Evolutionary conservation across 2,329 filamentous ascomycete genomes (phyloP), one percentile per base, ranked within the genome.

Genomic region (Rutstroemia sp.): DNA sequence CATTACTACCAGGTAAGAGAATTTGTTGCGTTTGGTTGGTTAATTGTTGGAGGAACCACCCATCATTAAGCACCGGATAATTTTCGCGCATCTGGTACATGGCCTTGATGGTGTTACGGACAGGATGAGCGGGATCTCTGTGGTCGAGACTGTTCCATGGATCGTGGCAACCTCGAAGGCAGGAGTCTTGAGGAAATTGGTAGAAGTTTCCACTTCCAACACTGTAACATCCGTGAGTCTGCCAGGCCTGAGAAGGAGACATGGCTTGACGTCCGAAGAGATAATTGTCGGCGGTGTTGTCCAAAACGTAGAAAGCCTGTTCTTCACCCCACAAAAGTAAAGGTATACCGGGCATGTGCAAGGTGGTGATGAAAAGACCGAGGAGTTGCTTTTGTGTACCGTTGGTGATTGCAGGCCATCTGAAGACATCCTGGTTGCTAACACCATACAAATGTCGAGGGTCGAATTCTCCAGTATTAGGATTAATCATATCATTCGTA

Each of bases 341-440:
- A 2, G 83, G 80, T 30, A 84, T 81, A 16, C 82, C 82, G 1
- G 82, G 82, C 65, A 85, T 73, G 48, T 82, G 71, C 51, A 85
- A 65, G 0, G 80, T 82, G 1, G 79, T 80, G 46, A 86, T 74
- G 62, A 82, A 84, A 16, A 79, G 72, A 5, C 75, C 82, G 4
- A 85, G 68, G 6, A 84, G 70, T 65, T 81, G 78, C 46, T 79
- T 75, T 62, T 83, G 73, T 0, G 78, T 78, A 4, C 82, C 82
- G 57, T 81, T 75, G 39, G 73, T 71, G 23, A 86, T 72, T 9
- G 79, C 75, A 8, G 82, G 82, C 82, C 82, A 86, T 38, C 82
- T 75, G 62, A 86, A 81, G 7, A 86, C 80, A 65, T 86, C 83
- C 69, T 86, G 83, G 63, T 86, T 86, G 6, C 81, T 83, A 2